Evolutionary conservation across 2,329 filamentous ascomycete species (phyloP), one percentile per base, ranked within the genome.

Genomic region (Pezicula carpinea): DNA sequence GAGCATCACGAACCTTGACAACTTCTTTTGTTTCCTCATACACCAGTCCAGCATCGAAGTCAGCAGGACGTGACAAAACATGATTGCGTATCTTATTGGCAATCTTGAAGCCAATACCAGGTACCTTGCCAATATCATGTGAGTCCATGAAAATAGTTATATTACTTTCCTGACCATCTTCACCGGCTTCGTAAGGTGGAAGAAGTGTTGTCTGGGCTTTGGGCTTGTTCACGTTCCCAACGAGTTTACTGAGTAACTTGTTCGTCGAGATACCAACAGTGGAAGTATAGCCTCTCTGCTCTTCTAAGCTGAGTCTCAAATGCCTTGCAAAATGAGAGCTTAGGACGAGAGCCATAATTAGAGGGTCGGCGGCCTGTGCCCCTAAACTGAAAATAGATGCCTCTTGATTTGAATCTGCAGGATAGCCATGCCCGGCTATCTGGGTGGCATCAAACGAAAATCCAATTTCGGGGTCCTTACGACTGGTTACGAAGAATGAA

Each of bases 231-330:
- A 85, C 72, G 63, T 82, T 87, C 11, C 92, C 92, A 8, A 83
- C 87, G 13, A 97, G 75, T 66, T 97, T 97, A 49, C 87, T 82
- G 10, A 96, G 73, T 5, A 92, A 67, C 66, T 97, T 97, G 60
- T 85, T 92, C 1, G 89, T 95, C 2, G 90, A 85, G 18, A 97
- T 82, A 4, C 92, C 92, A 35, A 88, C 90, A 1, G 91, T 92
- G 22, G 86, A 86, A 0, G 90, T 96, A 66, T 92, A 96, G 1
- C 89, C 89, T 59, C 83, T 85, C 39, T 89, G 75, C 39, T 82
- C 72, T 59, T 95, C 87, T 10, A 97, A 71, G 59, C 80, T 78
- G 47, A 76, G 70, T 11, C 92, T 83, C 21, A 97, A 66, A 61
- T 92, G 75, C 23, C 79, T 73, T 5, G 89, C 89, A 26, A 97